Conservation (phyloP, 768 basidiomycete genomes). For the Galerina marginata region DNA sequence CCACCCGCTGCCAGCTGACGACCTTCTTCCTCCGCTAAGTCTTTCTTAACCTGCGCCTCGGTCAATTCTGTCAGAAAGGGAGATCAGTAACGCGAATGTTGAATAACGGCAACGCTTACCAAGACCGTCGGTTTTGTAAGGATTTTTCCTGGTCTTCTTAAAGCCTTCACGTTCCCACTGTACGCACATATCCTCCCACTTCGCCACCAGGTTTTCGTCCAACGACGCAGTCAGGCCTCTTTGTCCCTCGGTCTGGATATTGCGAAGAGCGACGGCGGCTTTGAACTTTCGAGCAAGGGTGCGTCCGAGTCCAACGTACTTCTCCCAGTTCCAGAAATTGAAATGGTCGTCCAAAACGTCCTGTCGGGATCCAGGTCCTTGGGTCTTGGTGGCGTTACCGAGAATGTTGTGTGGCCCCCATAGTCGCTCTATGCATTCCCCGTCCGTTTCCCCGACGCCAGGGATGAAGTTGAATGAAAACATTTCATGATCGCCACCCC, state of each 20-base stretch:
- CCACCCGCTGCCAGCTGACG: neutral
- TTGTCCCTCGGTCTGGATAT: neutral
- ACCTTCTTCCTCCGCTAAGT: slow-evolving; percentile 5
- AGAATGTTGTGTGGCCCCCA: neutral
- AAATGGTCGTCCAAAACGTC: slow-evolving; percentile 7
- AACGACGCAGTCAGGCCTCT: too few relatives aligned
- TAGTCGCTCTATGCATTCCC: slow-evolving; percentile 5
- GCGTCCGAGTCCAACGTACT: neutral
- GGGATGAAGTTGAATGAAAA: slow-evolving; percentile 4
- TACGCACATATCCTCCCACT: too few relatives aligned
- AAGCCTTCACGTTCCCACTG: too few relatives aligned
- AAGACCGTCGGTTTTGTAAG: too few relatives aligned
- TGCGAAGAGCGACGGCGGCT: neutral
- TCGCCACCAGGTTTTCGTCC: too few relatives aligned
- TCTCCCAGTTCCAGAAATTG: slow-evolving; percentile 6
- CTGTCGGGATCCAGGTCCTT: slow-evolving; percentile 4
- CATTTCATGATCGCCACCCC: neutral
- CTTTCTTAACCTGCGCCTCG: slow-evolving; percentile 8
- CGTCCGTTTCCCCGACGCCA: neutral
- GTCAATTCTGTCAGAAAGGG: neutral
- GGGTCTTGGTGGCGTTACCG: slow-evolving; percentile 7
- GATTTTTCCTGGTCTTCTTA: too few relatives aligned
- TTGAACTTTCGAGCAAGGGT: neutral
- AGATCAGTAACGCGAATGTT: neutral
- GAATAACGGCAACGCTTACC: too few relatives aligned